Base-by-base conservation (phyloP, 2,329 filamentous ascomycete species). In the Pseudodiploospora longispora region DNA sequence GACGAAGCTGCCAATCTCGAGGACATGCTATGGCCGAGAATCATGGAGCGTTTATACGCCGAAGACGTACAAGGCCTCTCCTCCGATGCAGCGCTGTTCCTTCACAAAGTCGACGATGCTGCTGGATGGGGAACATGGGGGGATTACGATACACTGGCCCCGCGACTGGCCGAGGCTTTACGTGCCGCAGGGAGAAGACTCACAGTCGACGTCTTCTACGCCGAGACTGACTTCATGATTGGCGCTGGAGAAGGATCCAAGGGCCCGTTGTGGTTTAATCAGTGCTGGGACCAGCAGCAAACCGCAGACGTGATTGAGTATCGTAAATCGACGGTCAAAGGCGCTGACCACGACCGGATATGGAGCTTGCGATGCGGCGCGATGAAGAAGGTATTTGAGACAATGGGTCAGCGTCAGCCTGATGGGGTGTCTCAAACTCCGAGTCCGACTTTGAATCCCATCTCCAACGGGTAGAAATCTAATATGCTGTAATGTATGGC, bases 121-220 rank as follows among this genome's bases (percentile, higher is more conserved):
- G 38, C 36, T 2, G 55, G 50, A 6, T 64, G 59, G 59, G 42
- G 55, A 10, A 52, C 55, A 27, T 63, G 61, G 61, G 53, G 49
- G 4, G 56, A 62, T 38, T 59, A 58, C 41, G 58, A 63, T 36
- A 40, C 19, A n/a, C 41, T 58, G 12, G 48, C 64, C 31, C 54
- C 55, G 30, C 50, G 53, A 3, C 29, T 61, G 44, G 52, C 42
- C 12, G 49, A 53, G 12, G 49, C 40, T 6, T 36, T 59, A 36
- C 44, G 49, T 35, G 42, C 28, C 1, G 36, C 44, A 0, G 50
- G 50, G 8, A 40, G 41, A 12, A 47, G 30, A n/a, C 43, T 63
- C 30, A 36, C 30, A 6, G 51, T 62, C 4, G 50, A 58, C 5
- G 52, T 56, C 3, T 61, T 57, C 35, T 60, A 51, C 34, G 56